Conservation (phyloP, 2,329 filamentous ascomycete genomes). For the Diaporthe helianthi region DNA sequence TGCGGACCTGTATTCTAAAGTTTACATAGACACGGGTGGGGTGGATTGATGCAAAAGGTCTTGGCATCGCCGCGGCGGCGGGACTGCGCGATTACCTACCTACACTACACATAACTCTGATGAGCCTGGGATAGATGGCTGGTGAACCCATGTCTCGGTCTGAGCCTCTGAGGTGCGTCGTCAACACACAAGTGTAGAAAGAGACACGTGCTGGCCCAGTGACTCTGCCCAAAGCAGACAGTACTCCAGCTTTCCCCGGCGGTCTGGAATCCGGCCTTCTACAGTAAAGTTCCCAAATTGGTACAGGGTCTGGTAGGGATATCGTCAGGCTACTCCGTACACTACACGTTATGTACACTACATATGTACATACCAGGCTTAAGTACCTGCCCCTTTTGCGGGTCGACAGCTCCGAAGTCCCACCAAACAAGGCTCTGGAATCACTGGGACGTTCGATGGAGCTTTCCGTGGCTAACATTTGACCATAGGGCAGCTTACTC, state of each 20-base stretch:
- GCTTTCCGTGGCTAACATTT: neutral
- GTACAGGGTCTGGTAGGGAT: too few relatives aligned
- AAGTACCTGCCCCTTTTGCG: constrained; percentile 18
- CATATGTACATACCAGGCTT: too few relatives aligned
- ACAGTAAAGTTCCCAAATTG: too few relatives aligned
- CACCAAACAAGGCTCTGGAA: constrained; percentile 27
- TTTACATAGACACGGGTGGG: constrained; percentile 6
- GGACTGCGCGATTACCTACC: too few relatives aligned
- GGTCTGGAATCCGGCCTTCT: constrained; percentile 21
- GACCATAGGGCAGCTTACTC: constrained; percentile 13
- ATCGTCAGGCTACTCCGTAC: too few relatives aligned
- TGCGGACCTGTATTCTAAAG: too few relatives aligned
- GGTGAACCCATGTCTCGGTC: constrained; percentile 15
- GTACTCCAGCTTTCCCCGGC: constrained; percentile 26
- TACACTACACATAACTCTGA: too few relatives aligned
- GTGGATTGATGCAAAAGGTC: neutral
- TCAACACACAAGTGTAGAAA: neutral
- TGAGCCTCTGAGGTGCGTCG: constrained; percentile 12
- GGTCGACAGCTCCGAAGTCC: constrained; percentile 10
- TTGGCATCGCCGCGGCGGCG: neutral
- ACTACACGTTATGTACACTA: too few relatives aligned
- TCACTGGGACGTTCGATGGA: constrained; percentile 8
- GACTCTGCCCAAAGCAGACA: constrained; percentile 6
- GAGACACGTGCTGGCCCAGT: constrained; percentile 8
- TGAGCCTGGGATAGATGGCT: neutral